Conservation (phyloP, 2,329 filamentous ascomycete species). For the Cercospora sesami region DNA sequence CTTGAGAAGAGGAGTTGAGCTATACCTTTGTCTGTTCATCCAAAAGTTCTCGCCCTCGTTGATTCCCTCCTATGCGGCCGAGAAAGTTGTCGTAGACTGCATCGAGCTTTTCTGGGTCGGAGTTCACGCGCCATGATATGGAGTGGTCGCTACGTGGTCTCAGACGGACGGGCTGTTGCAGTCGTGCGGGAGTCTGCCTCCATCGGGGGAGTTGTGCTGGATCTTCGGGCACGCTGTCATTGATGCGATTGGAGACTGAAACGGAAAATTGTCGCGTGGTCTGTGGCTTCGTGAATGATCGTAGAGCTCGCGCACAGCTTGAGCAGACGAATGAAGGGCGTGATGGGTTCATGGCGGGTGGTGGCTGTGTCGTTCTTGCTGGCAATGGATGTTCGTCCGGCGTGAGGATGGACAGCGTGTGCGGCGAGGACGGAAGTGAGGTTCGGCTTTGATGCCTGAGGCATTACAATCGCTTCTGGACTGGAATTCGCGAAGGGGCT, state of each 20-base stretch:
- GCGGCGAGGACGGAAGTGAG: constrained; percentile 5
- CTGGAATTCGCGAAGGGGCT: neutral
- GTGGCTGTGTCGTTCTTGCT: neutral
- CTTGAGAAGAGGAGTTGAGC: neutral
- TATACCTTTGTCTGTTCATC: constrained; percentile 76
- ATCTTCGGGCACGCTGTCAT: constrained; percentile 24
- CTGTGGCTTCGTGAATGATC: constrained; percentile 12
- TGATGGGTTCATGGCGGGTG: constrained; percentile 25
- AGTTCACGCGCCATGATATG: constrained; percentile 67
- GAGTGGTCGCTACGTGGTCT: constrained; percentile 57
- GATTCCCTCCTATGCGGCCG: constrained; percentile 50
- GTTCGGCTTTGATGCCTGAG: neutral
- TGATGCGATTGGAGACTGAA: constrained; percentile 24
- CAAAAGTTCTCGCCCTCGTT: constrained; percentile 67
- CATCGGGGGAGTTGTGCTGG: constrained; percentile 47
- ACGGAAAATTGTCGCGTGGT: constrained; percentile 17
- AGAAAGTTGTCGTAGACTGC: constrained; percentile 74
- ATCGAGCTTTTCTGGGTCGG: constrained; percentile 71
- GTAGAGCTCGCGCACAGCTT: constrained; percentile 34
- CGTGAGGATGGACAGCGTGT: neutral
- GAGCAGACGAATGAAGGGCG: constrained; percentile 36
- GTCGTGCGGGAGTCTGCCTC: constrained; percentile 51
- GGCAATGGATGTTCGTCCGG: neutral
- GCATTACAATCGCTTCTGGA: neutral
- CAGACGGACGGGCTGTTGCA: constrained; percentile 55